Evolutionary conservation across 1,139 yeast genomes (phyloP), one percentile per base, ranked within the genome.

Genomic region (Lipomyces yarrowii): DNA sequence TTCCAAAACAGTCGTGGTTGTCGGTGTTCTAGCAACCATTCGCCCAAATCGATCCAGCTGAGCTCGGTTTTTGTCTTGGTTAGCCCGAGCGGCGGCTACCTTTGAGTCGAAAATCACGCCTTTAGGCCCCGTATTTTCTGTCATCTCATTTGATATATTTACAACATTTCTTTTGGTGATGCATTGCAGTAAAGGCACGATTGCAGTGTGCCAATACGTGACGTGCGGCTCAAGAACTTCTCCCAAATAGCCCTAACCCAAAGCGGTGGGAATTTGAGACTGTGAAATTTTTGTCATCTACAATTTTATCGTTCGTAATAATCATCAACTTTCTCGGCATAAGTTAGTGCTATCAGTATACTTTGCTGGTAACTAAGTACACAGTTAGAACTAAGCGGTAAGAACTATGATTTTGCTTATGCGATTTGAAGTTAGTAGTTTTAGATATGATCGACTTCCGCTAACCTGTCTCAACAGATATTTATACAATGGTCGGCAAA

Each of bases 81-180:
- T 37, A 3, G 21, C 32, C 21, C 18, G 8, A n/a, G 23, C 61
- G 3, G 21, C 46, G 13, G 61, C 59, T n/a, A 13, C 15, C 13
- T 15, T 42, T 3, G 60, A 61, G 42, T 67, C 70, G 3, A 56
- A 32, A 3, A 64, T 58, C 32, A 67, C 70, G 18, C 70, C 70
- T 26, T 67, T 67, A 5, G 68, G 69, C 13, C 70, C 70, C 13
- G 70, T 67, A 39, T 67, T 67, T 23, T 26, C 46, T 30, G 65
- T 18, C 62, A 56, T 58, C n/a, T n/a, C 26, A 11, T 56, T 5
- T 56, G n/a, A 15, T 7, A 8, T 35, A 6, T 18, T 3, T 39
- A 39, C 60, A 7, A 39, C 8, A 37, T 42, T 32, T 42, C 10
- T 3, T 2, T 15, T 42, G 18, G 48, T 42, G 10, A 42, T 42